phyloP scores from a whole-genome alignment of 768 basidiomycete genomes.

The Gautieria morchelliformis region DNA sequence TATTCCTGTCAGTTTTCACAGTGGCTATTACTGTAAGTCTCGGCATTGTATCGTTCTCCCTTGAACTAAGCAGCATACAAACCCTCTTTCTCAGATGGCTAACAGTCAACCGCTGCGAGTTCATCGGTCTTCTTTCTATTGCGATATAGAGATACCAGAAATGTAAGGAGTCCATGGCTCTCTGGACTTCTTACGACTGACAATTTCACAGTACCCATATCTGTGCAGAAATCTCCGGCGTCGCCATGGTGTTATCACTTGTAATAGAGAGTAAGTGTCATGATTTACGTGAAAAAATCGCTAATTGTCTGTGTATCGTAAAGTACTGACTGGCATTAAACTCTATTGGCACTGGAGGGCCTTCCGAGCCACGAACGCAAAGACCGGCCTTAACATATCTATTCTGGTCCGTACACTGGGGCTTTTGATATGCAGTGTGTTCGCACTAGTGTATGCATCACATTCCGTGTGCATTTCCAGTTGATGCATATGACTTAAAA shows the following conservation, averaged over 20 bases:
- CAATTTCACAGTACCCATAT: not conserved
- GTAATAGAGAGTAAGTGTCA: not conserved
- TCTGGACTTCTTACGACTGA: not conserved
- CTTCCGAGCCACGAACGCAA: not conserved
- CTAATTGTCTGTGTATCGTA: not conserved
- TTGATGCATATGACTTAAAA: not conserved
- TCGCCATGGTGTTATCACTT: not conserved
- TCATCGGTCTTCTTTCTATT: not conserved
- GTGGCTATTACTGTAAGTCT: not conserved
- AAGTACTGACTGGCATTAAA: not conserved
- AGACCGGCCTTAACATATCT: not conserved
- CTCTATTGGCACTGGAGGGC: not conserved
- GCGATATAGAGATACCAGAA: not conserved
- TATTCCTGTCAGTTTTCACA: not conserved
- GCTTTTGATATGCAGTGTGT: not conserved
- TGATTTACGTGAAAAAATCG: not conserved
- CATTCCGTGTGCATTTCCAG: not conserved
- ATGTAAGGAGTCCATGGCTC: not conserved
- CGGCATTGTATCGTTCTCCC: not conserved
- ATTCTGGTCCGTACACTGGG: not conserved
- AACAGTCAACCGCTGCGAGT: not conserved
- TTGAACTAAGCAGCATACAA: not conserved
- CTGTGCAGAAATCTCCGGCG: not conserved
- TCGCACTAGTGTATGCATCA: not conserved
- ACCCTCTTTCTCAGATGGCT: not conserved